Percentiles rank a stretch among this genome's conserved stretches.
Conservation (phyloP, 2,329 filamentous ascomycete species). For the Diaporthe vaccinii region DNA sequence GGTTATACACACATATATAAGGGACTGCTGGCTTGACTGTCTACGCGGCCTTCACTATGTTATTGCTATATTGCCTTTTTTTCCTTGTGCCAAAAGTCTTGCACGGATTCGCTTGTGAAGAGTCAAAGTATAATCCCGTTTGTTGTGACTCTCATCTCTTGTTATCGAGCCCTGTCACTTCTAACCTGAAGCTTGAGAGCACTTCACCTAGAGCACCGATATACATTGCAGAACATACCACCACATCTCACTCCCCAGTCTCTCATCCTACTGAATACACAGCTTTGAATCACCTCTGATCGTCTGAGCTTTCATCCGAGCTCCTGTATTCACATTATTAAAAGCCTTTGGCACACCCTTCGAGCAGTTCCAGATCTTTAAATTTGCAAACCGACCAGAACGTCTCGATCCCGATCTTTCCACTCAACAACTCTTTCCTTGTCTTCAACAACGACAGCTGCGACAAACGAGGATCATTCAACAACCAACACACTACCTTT, state of each 20-base stretch:
- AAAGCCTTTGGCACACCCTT: neutral
- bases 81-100: too few relatives aligned
- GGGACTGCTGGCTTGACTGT: too few relatives aligned
- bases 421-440: neutral
- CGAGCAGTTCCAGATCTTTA: neutral
- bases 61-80: neutral
- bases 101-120: neutral
- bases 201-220: too few relatives aligned
- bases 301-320: neutral
- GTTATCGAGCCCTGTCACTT: neutral
- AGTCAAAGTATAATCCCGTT: too few relatives aligned
- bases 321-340: neutral
- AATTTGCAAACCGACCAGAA: neutral
- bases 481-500: neutral
- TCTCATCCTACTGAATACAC: neutral
- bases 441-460: neutral
- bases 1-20: neutral
- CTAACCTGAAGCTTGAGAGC: neutral
- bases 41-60: too few relatives aligned
- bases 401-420: neutral
- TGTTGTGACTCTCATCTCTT: neutral
- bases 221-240: too few relatives aligned
- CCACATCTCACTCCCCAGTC: neutral
- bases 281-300: too few relatives aligned
- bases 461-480: neutral